Evolutionary conservation across 768 basidiomycete genomes (phyloP), one percentile per base, ranked within the genome.

Genomic region (Rhodosporidiobolus odoratus): DNA sequence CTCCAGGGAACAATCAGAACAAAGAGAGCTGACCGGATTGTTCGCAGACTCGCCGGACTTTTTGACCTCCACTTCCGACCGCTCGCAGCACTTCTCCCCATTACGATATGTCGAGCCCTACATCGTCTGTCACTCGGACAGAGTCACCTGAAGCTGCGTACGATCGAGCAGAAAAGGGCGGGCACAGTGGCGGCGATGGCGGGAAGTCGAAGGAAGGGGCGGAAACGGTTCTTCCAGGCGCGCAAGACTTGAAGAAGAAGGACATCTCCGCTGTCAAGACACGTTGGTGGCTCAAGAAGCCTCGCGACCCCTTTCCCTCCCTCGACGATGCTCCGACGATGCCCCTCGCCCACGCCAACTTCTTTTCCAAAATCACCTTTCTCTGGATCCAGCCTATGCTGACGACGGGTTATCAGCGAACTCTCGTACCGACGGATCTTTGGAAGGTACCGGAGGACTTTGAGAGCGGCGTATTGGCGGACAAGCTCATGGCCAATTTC

Each of bases 401-500:
- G 7, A 65, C 41, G 25, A 68, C 62, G 10, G 66, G 64, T 5
- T 89, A 87, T 76, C 87, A 88, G 76, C 82, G 89, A 38, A 87
- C 88, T 1, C 81, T 91, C 15, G 88, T 88, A 75, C 87, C 87
- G 0, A 85, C 87, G 2, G 90, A 91, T 79, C 79, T 90, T 19
- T 89, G 88, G 88, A 85, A 85, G 76, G 80, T 90, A 69, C 84
- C 85, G 65, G 77, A 81, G 6, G 75, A 82, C 7, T 83, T 83
- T 38, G 83, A 86, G 73, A 81, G 85, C 23, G 83, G 82, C 0
- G 69, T 75, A 27, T 81, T 90, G 37, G 84, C 86, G 3, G 79
- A 80, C 17, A 81, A 81, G 72, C 82, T 91, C 34, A 84, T 89
- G 65, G 81, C 78, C 21, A 81, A 86, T 13, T 88, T 87, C 83